Evolutionary conservation across 1,284 basidiomycete genomes (phyloP), one percentile per base, ranked within the genome.

Genomic region (Calocybe gambosa): DNA sequence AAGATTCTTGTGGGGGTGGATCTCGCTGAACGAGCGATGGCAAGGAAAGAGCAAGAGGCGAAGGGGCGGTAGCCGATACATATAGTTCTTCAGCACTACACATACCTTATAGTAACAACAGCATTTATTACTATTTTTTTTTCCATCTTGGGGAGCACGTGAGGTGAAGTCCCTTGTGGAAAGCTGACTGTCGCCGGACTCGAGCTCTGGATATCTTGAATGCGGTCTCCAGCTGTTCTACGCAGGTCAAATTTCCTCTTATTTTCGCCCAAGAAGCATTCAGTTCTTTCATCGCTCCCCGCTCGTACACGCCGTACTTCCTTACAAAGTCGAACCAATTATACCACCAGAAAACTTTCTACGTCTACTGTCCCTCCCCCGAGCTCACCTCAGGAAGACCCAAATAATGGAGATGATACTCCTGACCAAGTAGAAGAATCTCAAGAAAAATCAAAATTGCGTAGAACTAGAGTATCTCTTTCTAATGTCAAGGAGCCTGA

Each of bases 1-100:
- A 98, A 98, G 73, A 89, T 95, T 56, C 76, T 94, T 12, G 91
- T 93, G 18, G 91, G 92, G 3, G 86, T 94, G 9, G 91, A 94
- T 61, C 68, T 94, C 42, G 86, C 85, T 37, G 90, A 93, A 65
- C 72, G 92, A 56, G 82, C 82, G 44, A 76, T 78, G 52, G 85
- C 78, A 25, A 69, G 87, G 47, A 74, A 78, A 52, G 78, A 69
- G 50, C 58, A 62, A 50, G 55, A 59, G 44, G 48, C 45, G 49
- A 62, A 55, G 45, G 52, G 48, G 19, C 48, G 43, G 26, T 50
- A 31, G 31, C 31, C 26, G 21, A 23, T 23, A 23, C 21, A 23
- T 23, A 23, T 23, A 7, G 7, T 36, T 12, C 41, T 29, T 6
- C 31, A 35, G 38, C 21, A 34, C 43, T 43, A 43, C 36, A 43